A percentile compares a stretch with the other conserved stretches of the same genome.
Evolutionary conservation across 2,329 filamentous ascomycete species (phyloP).

Genomic region (Coniella lustricola): DNA sequence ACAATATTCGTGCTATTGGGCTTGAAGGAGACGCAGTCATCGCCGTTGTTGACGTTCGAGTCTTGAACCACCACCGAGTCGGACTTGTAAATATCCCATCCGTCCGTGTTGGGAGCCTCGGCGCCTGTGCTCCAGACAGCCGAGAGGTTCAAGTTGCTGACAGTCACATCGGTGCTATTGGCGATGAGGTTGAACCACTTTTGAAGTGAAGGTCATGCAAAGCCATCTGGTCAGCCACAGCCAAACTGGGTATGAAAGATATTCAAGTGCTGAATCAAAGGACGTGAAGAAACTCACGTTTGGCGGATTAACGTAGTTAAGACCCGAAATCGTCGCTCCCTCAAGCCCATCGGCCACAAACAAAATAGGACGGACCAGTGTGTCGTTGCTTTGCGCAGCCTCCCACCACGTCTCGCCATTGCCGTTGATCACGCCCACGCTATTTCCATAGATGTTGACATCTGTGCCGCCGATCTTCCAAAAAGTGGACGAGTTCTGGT

Average conservation of each 20-base stretch:
- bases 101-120: constrained; percentile 42
- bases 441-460: constrained; percentile 50
- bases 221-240: not conserved
- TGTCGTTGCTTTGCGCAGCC: constrained; percentile 39
- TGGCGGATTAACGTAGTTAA: constrained; percentile 49
- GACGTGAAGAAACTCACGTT: constrained; percentile 25
- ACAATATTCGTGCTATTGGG: constrained; percentile 55
- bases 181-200: constrained; percentile 48
- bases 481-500: constrained; percentile 52
- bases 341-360: constrained; percentile 46
- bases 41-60: constrained; percentile 49
- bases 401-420: constrained; percentile 53
- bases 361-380: constrained; percentile 47
- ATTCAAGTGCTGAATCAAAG: not conserved
- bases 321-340: constrained; percentile 39
- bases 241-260: not conserved
- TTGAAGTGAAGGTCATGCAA: too few relatives aligned
- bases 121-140: constrained; percentile 33
- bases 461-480: constrained; percentile 51
- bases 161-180: constrained; percentile 46
- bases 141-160: constrained; percentile 42
- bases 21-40: constrained; percentile 58
- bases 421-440: constrained; percentile 42
- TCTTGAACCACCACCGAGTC: constrained; percentile 49
- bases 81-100: constrained; percentile 36